These are phyloP conservation scores for Pugionium dolabratum DNA, from an alignment of 345 rosid species.

Conservation along the genomic window DNA sequence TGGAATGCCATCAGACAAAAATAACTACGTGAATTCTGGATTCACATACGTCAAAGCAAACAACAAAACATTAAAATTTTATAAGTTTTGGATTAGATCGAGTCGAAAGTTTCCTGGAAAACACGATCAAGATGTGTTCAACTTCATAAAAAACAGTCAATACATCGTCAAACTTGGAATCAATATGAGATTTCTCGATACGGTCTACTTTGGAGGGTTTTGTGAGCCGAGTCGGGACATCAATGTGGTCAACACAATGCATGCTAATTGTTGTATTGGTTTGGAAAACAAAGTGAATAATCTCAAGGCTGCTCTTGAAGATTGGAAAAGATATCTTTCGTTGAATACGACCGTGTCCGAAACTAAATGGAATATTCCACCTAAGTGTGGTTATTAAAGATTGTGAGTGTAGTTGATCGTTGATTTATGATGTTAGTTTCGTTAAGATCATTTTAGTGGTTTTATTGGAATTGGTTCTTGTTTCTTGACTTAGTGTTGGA, in stretches of 20 bases:
- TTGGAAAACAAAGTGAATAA: constrained; percentile 57
- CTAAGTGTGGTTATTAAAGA: constrained; percentile 35
- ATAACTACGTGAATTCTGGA: constrained; percentile 64
- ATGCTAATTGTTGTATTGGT: constrained; percentile 83
- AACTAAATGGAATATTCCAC: constrained; percentile 43
- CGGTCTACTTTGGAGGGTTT: constrained; percentile 71
- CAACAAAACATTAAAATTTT: constrained; percentile 48
- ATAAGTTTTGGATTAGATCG: constrained; percentile 61
- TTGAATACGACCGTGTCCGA: constrained; percentile 29
- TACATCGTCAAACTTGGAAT: constrained; percentile 44
- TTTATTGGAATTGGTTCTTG: neutral
- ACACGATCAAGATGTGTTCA: constrained; percentile 86
- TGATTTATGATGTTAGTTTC: constrained; percentile 16
- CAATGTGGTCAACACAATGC: constrained; percentile 71
- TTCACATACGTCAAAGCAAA: constrained; percentile 66
- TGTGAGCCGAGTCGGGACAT: constrained; percentile 61
- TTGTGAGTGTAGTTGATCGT: neutral
- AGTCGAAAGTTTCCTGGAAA: constrained; percentile 45
- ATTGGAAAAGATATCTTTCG: constrained; percentile 57
- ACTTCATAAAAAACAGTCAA: constrained; percentile 52
- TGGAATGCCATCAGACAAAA: constrained; percentile 47
- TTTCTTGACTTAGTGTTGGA: neutral
- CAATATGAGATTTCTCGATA: constrained; percentile 60
- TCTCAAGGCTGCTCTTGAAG: constrained; percentile 54
- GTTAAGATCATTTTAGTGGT: neutral